Evolutionary conservation across 345 rosid genomes (phyloP).

Genomic region (Litchi chinensis): DNA sequence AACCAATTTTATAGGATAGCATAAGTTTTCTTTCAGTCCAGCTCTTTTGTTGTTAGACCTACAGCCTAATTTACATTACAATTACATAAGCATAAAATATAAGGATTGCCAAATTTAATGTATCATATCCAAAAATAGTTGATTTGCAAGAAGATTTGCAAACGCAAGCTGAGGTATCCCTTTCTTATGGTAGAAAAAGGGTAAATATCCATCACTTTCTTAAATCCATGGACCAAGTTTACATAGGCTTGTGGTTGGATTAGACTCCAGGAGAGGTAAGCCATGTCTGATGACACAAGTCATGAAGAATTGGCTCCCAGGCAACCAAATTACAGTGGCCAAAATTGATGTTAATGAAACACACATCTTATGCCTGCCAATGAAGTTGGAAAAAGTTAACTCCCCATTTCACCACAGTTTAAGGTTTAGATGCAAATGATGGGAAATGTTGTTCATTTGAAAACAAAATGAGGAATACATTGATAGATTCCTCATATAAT

Average conservation of each 20-base stretch:
- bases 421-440: conserved; percentile 9
- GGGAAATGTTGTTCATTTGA: neutral
- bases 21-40: neutral
- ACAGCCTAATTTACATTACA: neutral
- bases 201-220: neutral
- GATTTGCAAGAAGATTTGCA: neutral
- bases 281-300: neutral
- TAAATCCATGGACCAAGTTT: neutral
- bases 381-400: conserved; percentile 1
- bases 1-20: neutral
- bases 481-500: too few species aligned
- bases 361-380: neutral
- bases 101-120: neutral
- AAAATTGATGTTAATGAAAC: neutral
- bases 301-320: neutral
- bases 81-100: neutral
- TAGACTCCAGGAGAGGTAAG: conserved; percentile 3
- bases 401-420: conserved; percentile 2
- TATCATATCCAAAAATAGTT: neutral
- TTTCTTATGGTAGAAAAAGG: neutral
- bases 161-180: neutral
- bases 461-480: neutral
- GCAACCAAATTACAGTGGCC: neutral
- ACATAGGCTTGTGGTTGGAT: neutral
- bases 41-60: conserved; percentile 4